Percentiles rank a stretch among this genome's conserved stretches.
These are phyloP conservation scores for Lachnellula occidentalis DNA, from an alignment of 2,329 filamentous ascomycete species.

Conservation along the genomic window DNA sequence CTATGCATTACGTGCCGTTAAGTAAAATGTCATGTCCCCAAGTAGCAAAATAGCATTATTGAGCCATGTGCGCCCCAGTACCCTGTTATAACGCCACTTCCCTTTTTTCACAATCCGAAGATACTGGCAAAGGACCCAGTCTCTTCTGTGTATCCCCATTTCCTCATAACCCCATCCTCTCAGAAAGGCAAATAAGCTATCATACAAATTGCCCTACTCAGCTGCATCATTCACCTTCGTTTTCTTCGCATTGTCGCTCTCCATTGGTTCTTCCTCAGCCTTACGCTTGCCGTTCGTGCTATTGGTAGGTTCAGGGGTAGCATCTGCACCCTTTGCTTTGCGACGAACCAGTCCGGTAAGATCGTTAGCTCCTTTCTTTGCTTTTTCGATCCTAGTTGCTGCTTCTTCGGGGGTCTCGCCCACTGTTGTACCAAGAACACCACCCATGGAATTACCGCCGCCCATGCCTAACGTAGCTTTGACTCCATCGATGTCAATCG, in stretches of 20 bases:
- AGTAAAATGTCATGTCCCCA: not conserved
- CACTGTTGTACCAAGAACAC: conserved; percentile 58
- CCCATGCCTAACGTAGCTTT: conserved; percentile 47
- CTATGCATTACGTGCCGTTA: not conserved
- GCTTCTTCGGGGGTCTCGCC: conserved; percentile 57
- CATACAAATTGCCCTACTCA: not conserved
- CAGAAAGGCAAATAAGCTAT: not conserved
- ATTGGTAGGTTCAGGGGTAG: conserved; percentile 31
- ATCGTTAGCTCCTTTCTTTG: conserved; percentile 65
- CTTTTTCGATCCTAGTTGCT: conserved; percentile 63
- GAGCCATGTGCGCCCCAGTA: not conserved
- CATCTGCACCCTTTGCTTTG: conserved; percentile 42
- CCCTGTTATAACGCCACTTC: conserved; percentile 9
- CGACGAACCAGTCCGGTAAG: conserved; percentile 65
- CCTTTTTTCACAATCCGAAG: not conserved
- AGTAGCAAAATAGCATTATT: not conserved
- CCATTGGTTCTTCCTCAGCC: conserved; percentile 38
- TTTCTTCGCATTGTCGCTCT: conserved; percentile 29
- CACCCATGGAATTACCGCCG: conserved; percentile 40
- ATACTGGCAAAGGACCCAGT: conserved; percentile 4
- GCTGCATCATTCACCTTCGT: conserved; percentile 20
- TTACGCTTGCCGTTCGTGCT: conserved; percentile 47
- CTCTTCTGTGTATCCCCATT: not conserved
- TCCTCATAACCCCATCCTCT: not conserved
- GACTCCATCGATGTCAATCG: conserved; percentile 42